Base-by-base conservation (phyloP, 1,284 basidiomycete genomes). In the Leccinum discolor region DNA sequence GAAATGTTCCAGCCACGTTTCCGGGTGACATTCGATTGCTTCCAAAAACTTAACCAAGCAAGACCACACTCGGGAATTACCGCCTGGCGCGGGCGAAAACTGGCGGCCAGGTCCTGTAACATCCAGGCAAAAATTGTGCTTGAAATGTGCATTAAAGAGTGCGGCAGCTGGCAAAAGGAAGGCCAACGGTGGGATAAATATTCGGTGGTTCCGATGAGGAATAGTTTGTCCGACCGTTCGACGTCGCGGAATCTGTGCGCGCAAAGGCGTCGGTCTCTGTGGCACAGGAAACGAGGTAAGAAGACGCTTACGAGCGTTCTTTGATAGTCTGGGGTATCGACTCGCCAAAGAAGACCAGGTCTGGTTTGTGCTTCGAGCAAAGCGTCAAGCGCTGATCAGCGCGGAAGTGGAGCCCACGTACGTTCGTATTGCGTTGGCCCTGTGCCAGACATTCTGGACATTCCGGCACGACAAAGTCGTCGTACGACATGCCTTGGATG, bases 271-370 rank as follows among this genome's bases (percentile, higher is more conserved):
- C 52, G 57, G 40, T 59, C 32, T 65, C 18, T 62, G 35, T 40
- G 50, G 7, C 23, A 59, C 12, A 54, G 58, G 18, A 29, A 11
- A 7, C 10, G 32, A 59, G 40, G 78, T 38, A 47, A 11, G 26
- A 59, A 38, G 78, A 50, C 42, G 78, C 91, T 73, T 74, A 94
- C 91, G 94, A 94, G 72, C 84, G 81, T 50, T 90, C 85, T 74
- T 86, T 90, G 44, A 91, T 82, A 56, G 78, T 67, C 21, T 81
- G 74, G 5, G 87, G 81, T 67, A 96, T 91, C 1, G 92, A 92
- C 79, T 96, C 95, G 38, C 95, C 94, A 71, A 97, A 97, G 77
- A 96, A 96, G 21, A 94, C 87, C 18, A 96, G 86, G 62, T 92
- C 89, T 0, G 94, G 92, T 80, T 96, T 96, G 68, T 91, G 85